These are phyloP conservation scores for Penicillium steckii DNA, from an alignment of 495 filamentous ascomycete species.

Conservation along the genomic window DNA sequence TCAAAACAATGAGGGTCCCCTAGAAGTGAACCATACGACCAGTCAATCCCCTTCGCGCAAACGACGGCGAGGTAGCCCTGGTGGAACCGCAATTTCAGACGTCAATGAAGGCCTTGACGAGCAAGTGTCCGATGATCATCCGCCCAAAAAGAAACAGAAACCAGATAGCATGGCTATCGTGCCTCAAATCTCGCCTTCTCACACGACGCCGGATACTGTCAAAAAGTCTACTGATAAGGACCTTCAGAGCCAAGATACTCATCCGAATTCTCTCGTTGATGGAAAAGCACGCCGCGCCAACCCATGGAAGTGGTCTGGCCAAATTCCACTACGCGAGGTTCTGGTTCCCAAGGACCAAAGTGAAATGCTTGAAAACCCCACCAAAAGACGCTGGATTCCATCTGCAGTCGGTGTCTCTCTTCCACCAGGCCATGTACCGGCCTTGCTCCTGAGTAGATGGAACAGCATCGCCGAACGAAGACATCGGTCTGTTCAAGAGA, in stretches of 20 bases:
- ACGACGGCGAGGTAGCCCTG: not conserved
- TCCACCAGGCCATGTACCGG: constrained; percentile 36
- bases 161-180: too few relatives aligned
- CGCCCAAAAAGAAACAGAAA: constrained; percentile 17
- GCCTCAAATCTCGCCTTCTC: too few relatives aligned
- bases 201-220: too few relatives aligned
- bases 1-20: not conserved
- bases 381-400: constrained; percentile 45
- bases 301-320: constrained; percentile 38
- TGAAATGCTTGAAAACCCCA: constrained; percentile 49
- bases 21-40: not conserved
- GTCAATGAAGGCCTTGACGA: not conserved
- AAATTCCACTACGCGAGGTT: constrained; percentile 46
- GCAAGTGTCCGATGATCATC: not conserved
- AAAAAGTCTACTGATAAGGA: not conserved
- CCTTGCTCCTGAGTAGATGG: constrained; percentile 31
- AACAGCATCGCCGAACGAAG: constrained; percentile 38
- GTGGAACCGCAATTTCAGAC: not conserved
- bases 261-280: not conserved
- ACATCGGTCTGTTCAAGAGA: not conserved
- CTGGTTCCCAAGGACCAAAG: constrained; percentile 60
- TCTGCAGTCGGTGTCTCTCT: constrained; percentile 21
- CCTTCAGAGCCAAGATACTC: not conserved
- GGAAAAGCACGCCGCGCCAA: not conserved
- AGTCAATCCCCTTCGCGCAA: not conserved